Percentiles rank a stretch among this genome's conserved stretches.
These are phyloP conservation scores for Micractinium conductrix DNA, from an alignment of 139 green algal genomes.

Conservation along the genomic window DNA sequence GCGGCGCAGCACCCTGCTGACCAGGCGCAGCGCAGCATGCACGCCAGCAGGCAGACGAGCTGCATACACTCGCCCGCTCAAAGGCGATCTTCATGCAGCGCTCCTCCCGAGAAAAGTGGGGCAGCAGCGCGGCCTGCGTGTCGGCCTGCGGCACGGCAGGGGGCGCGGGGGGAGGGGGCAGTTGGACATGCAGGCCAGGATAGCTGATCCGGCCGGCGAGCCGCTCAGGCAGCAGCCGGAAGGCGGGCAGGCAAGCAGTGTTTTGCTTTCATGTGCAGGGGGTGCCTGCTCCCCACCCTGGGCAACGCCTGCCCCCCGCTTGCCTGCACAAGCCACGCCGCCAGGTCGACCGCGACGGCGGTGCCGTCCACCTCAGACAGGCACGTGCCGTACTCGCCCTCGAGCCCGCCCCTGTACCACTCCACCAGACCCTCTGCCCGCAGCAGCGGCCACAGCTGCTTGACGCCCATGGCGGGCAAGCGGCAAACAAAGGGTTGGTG, in stretches of 20 bases:
- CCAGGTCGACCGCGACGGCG: constrained; percentile 62
- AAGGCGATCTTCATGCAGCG: constrained; percentile 61
- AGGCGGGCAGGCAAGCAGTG: too few species aligned
- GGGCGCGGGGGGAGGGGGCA: too few species aligned
- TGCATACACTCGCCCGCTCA: constrained; percentile 51
- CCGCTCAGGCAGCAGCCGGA: too few species aligned
- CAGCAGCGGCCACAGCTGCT: constrained; percentile 39
- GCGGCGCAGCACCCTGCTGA: neutral
- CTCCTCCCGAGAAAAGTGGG: constrained; percentile 44
- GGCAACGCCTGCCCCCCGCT: too few species aligned
- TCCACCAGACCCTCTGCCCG: constrained; percentile 21
- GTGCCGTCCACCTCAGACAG: constrained; percentile 2
- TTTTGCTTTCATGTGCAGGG: too few species aligned
- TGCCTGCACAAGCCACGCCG: constrained; percentile 61
- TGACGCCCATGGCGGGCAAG: constrained; percentile 36
- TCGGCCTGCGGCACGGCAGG: constrained; percentile 48
- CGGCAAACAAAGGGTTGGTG: neutral
- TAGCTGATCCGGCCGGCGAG: too few species aligned
- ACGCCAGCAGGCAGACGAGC: too few species aligned
- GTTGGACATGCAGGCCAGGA: too few species aligned
- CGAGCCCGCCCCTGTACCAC: neutral
- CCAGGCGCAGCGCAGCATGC: neutral
- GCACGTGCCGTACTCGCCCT: neutral
- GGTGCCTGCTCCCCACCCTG: too few species aligned
- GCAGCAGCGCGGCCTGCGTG: constrained; percentile 47